Conservation (phyloP, 805 yeast genomes). For the Candida chauliodis region DNA sequence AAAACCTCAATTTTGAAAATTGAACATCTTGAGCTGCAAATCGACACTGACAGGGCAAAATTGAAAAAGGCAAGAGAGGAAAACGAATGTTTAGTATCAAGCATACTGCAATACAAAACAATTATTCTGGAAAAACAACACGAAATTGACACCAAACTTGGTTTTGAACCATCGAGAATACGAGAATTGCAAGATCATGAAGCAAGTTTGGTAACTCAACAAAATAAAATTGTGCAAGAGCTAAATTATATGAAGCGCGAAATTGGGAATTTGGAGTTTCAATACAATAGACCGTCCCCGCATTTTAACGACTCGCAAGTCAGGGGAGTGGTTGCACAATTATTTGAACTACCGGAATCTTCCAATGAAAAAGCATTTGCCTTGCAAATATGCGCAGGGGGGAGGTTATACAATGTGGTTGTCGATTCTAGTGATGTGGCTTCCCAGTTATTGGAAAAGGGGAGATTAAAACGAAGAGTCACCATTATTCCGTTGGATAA, state of each 20-base stretch:
- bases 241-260: conserved; percentile 56
- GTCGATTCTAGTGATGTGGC: conserved; percentile 87
- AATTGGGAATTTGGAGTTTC: conserved; percentile 72
- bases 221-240: conserved; percentile 43
- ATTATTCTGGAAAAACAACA: conserved; percentile 36
- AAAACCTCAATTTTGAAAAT: conserved; percentile 60
- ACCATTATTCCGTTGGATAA: conserved; percentile 92
- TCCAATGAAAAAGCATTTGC: conserved; percentile 70
- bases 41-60: conserved; percentile 45
- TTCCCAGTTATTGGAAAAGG: conserved; percentile 74
- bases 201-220: conserved; percentile 37
- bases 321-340: conserved; percentile 85
- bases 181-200: conserved; percentile 47
- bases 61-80: conserved; percentile 52
- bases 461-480: conserved; percentile 74
- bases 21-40: conserved; percentile 52
- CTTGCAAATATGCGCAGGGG: conserved; percentile 92
- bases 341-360: conserved; percentile 60
- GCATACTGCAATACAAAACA: conserved; percentile 40
- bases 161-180: conserved; percentile 51
- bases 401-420: conserved; percentile 80
- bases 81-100: conserved; percentile 35
- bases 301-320: conserved; percentile 61
- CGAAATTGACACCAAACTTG: conserved; percentile 44
- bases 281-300: conserved; percentile 61